Percentiles rank a stretch among this genome's conserved stretches.
phyloP scores from a whole-genome alignment of 768 basidiomycete species.

The Leccinum variicolor region DNA sequence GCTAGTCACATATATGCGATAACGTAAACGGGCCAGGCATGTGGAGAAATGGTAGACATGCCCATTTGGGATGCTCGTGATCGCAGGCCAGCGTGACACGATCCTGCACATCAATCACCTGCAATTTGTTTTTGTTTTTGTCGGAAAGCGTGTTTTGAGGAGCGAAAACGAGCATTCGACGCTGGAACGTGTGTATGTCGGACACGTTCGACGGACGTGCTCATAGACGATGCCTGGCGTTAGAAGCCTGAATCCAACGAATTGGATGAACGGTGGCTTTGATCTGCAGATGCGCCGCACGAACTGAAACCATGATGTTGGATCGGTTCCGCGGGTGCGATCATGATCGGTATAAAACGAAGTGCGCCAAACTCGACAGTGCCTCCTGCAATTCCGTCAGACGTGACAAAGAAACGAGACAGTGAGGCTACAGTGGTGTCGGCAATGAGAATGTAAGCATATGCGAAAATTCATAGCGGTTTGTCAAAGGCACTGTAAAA shows the following conservation, averaged over 20 bases:
- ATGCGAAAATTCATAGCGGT: not conserved
- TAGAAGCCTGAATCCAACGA: conserved; percentile 1
- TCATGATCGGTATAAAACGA: conserved; percentile 21
- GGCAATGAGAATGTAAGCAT: not conserved
- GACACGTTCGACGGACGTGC: not conserved
- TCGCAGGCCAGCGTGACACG: not conserved
- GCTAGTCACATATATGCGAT: not conserved
- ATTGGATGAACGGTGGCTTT: conserved; percentile 2
- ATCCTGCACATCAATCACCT: not conserved
- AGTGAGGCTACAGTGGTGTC: not conserved
- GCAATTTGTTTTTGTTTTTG: not conserved
- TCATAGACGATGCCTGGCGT: conserved; percentile 1
- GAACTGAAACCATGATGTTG: conserved; percentile 6
- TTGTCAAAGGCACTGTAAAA: not conserved
- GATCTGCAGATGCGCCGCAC: conserved; percentile 14
- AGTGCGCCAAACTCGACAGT: not conserved
- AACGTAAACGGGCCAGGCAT: conserved; percentile 15
- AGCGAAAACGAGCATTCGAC: not conserved
- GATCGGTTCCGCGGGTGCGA: conserved; percentile 8
- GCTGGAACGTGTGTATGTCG: not conserved
- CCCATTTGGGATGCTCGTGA: not conserved
- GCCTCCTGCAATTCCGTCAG: conserved; percentile 1
- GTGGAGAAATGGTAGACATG: not conserved
- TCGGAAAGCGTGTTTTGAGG: not conserved
- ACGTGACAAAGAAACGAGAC: not conserved